Base-by-base conservation (phyloP, 176 grass and related monocot genomes). In the Oryza officinalis region DNA sequence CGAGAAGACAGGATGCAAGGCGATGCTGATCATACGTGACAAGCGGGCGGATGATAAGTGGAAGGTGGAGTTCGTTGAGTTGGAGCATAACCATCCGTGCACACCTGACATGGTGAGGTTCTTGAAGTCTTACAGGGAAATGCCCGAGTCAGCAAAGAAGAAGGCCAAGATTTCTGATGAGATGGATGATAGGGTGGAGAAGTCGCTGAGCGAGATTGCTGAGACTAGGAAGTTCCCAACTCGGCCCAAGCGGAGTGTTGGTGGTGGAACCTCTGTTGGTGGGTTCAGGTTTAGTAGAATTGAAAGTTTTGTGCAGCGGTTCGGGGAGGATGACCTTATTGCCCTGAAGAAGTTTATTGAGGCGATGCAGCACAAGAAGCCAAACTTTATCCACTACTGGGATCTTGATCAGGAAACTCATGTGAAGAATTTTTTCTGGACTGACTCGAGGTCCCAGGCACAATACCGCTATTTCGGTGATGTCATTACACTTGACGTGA, bases 101-200 rank as follows among this genome's bases (percentile, higher is more conserved):
- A 81, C 86, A 38, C 91, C 94, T 9, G 94, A 97, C 82, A 97
- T 97, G 94, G 87, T 92, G 27, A 89, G 94, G 63, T 97, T 97
- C 70, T 78, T 97, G 68, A 97, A 94, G 82, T 88, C 91, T 3
- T 94, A 94, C 13, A 84, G 92, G 66, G 94, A 97, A 18, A 83
- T 97, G 69, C 91, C 94, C 0, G 85, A 90, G 20, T 94, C 87
- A 49, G 85, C 84, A 38, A 94, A 89, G 71, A 87, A 88, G 78
- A 89, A 90, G 73, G 87, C 60, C 47, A 89, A 85, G 40, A 90
- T 92, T 74, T 90, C 76, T 0, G 67, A 85, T 70, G 91, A 87
- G 60, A 83, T 89, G 76, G 91, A 89, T 57, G 87, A 64, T 75
- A 77, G 65, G 72, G 87, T 90, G 74, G 81, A 87, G 40, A 90